Percentiles rank a stretch among this genome's conserved stretches.
phyloP scores from a whole-genome alignment of 2,329 filamentous ascomycete genomes.

The Curvularia hawaiiensis region DNA sequence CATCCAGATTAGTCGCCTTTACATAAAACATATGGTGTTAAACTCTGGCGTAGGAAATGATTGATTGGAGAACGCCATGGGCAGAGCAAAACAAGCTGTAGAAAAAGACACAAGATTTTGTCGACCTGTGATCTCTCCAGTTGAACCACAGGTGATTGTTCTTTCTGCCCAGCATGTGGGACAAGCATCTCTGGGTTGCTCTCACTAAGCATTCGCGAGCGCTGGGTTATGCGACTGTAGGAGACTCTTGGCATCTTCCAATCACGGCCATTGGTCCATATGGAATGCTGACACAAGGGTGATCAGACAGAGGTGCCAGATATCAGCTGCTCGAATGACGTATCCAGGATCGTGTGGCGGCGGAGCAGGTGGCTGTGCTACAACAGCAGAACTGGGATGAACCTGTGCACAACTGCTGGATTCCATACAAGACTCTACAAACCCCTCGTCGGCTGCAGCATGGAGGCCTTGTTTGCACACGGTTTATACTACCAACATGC shows the following conservation, averaged over 20 bases:
- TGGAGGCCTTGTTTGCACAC: neutral
- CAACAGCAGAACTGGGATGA: neutral
- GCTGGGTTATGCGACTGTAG: neutral
- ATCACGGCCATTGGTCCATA: neutral
- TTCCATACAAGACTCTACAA: neutral
- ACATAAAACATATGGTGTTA: neutral
- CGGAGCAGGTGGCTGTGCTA: neutral
- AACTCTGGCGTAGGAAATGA: neutral
- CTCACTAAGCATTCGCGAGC: no score
- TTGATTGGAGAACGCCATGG: neutral
- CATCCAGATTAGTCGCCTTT: neutral
- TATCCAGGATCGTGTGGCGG: neutral
- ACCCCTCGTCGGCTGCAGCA: neutral
- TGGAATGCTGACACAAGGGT: neutral
- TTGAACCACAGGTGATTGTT: neutral
- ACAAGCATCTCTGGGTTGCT: no score
- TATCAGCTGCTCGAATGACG: neutral
- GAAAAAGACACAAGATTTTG: neutral
- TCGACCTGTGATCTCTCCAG: neutral
- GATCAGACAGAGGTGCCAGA: neutral
- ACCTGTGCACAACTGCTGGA: neutral
- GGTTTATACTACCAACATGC: neutral
- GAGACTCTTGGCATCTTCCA: neutral
- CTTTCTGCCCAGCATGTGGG: no score
- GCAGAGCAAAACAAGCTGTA: neutral